phyloP scores from a whole-genome alignment of 2,329 filamentous ascomycete species.

The Cordyceps fumosorosea region DNA sequence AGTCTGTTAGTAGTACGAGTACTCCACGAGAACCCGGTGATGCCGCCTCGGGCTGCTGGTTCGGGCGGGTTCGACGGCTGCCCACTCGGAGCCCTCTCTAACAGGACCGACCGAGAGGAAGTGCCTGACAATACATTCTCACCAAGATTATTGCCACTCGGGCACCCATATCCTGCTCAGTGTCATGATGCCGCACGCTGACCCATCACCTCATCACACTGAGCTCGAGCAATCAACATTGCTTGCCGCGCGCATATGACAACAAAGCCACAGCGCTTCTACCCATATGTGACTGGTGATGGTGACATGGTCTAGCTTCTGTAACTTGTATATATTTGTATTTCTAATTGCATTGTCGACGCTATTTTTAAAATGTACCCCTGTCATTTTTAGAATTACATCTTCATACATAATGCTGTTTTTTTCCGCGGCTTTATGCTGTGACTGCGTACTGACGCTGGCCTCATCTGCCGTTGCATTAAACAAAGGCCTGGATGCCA shows the following conservation, averaged over 20 bases:
- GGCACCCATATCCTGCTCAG: neutral
- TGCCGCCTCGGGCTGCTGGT: neutral
- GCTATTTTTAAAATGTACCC: neutral
- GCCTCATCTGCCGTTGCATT: constrained; percentile 17
- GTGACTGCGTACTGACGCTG: neutral
- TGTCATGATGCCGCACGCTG: neutral
- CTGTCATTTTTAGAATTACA: constrained; percentile 1
- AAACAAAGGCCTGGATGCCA: constrained; percentile 74
- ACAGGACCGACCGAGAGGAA: neutral
- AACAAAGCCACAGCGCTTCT: neutral
- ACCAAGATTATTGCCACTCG: neutral
- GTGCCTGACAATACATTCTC: neutral
- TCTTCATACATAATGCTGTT: neutral
- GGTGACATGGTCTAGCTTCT: neutral
- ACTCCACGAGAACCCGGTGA: neutral
- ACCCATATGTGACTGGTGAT: neutral
- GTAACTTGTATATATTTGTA: neutral
- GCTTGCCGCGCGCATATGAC: constrained; percentile 7
- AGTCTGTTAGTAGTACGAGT: neutral
- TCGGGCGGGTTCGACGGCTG: constrained; percentile 1
- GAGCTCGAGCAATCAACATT: neutral
- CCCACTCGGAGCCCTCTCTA: neutral
- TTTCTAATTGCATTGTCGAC: neutral
- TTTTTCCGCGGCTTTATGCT: neutral
- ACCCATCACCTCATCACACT: neutral